These are phyloP conservation scores for Onygena corvina DNA, from an alignment of 2,329 filamentous ascomycete species.

Conservation along the genomic window DNA sequence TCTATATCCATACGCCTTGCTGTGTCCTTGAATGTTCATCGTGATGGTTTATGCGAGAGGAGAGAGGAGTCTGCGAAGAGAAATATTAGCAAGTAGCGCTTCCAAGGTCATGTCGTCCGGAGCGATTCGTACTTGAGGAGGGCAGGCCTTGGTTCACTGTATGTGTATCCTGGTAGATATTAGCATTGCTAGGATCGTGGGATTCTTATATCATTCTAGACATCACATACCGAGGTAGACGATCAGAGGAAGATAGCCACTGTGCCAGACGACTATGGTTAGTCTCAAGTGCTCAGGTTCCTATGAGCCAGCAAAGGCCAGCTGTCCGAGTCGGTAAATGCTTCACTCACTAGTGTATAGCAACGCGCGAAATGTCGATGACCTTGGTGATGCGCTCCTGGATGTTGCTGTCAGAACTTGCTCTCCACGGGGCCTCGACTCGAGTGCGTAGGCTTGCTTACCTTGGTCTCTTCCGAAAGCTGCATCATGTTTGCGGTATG, in stretches of 20 bases:
- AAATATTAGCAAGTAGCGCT: slow-evolving; percentile 10
- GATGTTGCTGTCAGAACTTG: slow-evolving; percentile 7
- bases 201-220: background rate
- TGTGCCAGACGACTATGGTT: slow-evolving; percentile 27
- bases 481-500: slow-evolving; percentile 38
- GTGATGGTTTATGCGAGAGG: slow-evolving; percentile 29
- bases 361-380: slow-evolving; percentile 86
- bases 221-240: slow-evolving; percentile 71
- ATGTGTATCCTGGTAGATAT: slow-evolving; percentile 61
- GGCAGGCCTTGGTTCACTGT: slow-evolving; percentile 80
- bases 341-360: slow-evolving; percentile 79
- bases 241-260: slow-evolving; percentile 92
- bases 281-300: slow-evolving; percentile 25
- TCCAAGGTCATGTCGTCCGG: background rate
- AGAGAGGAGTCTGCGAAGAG: slow-evolving; percentile 29
- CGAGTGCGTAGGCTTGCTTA: slow-evolving; percentile 28
- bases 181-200: slow-evolving; percentile 12
- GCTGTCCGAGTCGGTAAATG: background rate
- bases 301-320: slow-evolving; percentile 12
- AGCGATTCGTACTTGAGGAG: slow-evolving; percentile 51
- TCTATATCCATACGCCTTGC: background rate
- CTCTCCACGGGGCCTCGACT: background rate
- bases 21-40: background rate
- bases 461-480: slow-evolving; percentile 96
- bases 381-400: slow-evolving; percentile 98